A percentile compares a stretch with the other conserved stretches of the same genome.
Conservation (phyloP, 2,329 filamentous ascomycete genomes). For the Colletotrichum falcatum region DNA sequence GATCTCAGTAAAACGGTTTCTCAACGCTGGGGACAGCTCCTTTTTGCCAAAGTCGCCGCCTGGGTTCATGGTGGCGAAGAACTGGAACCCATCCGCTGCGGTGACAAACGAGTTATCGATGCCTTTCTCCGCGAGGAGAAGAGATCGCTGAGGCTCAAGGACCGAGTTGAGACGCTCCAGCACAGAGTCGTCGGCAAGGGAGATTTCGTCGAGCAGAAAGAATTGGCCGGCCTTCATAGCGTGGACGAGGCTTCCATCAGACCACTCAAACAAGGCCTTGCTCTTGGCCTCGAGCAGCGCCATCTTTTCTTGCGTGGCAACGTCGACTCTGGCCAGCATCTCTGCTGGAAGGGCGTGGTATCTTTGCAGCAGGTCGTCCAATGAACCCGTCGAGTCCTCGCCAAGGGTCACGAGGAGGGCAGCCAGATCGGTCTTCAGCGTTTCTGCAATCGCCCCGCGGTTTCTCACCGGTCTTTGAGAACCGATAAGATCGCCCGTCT, state of each 20-base stretch:
- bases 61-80: conserved; percentile 98
- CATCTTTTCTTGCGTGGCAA: conserved; percentile 61
- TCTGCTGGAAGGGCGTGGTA: conserved; percentile 67
- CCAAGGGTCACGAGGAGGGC: conserved; percentile 58
- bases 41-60: conserved; percentile 99
- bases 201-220: conserved; percentile 97
- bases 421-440: conserved; percentile 72
- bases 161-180: conserved; percentile 97
- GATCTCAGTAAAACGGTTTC: conserved; percentile 98
- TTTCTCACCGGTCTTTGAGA: conserved; percentile 94
- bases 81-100: conserved; percentile 86
- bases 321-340: conserved; percentile 59
- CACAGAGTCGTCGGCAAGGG: conserved; percentile 96
- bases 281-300: conserved; percentile 67
- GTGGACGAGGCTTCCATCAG: conserved; percentile 90
- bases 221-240: conserved; percentile 92
- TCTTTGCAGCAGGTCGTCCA: conserved; percentile 67
- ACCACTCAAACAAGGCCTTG: conserved; percentile 95
- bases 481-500: conserved; percentile 96
- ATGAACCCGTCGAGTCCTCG: conserved; percentile 53
- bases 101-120: conserved; percentile 83
- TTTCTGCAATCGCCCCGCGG: conserved; percentile 76
- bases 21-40: conserved; percentile 92
- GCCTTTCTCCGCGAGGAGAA: conserved; percentile 94
- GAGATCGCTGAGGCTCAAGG: conserved; percentile 85